A percentile compares a stretch with the other conserved stretches of the same genome.
Conservation (phyloP, 495 filamentous ascomycete genomes). For the Neurospora sp. region DNA sequence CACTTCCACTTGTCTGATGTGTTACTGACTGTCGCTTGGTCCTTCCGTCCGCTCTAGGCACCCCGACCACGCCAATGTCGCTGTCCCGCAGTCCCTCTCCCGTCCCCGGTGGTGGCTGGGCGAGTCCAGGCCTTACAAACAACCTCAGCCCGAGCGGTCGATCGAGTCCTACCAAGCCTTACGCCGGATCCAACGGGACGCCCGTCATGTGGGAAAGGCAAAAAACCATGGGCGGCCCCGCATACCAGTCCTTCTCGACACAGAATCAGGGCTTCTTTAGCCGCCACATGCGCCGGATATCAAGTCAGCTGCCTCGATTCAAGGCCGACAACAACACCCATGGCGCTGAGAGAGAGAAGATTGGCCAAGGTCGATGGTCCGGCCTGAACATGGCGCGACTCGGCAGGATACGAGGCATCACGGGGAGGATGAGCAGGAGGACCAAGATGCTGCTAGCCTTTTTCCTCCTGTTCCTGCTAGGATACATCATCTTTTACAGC, state of each 20-base stretch:
- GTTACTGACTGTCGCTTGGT: constrained; percentile 6
- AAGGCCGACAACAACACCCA: constrained; percentile 22
- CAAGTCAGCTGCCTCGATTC: constrained; percentile 65
- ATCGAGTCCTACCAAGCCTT: constrained; percentile 50
- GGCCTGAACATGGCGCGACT: constrained; percentile 25
- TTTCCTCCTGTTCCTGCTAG: constrained; percentile 47
- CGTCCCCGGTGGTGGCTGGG: constrained; percentile 72
- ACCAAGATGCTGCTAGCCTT: constrained; percentile 51
- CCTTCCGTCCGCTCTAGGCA: constrained; percentile 23
- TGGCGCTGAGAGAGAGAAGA: constrained; percentile 72
- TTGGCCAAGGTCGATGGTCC: constrained; percentile 38
- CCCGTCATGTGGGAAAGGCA: constrained; percentile 74
- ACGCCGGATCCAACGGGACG: constrained; percentile 41
- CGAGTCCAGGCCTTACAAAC: constrained; percentile 58
- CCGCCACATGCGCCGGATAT: constrained; percentile 65
- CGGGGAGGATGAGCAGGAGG: constrained; percentile 35
- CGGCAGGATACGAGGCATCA: constrained; percentile 25
- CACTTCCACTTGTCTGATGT: neutral
- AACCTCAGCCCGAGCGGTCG: constrained; percentile 55
- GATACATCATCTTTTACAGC: constrained; percentile 55
- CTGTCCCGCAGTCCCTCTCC: constrained; percentile 78
- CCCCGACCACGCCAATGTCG: constrained; percentile 54
- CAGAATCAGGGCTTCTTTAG: constrained; percentile 72
- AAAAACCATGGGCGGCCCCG: constrained; percentile 52
- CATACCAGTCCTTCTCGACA: constrained; percentile 74